Percentiles rank a stretch among this genome's conserved stretches.
These are phyloP conservation scores for Colletotrichum sp. DNA, from an alignment of 2,329 filamentous ascomycete species.

Conservation along the genomic window DNA sequence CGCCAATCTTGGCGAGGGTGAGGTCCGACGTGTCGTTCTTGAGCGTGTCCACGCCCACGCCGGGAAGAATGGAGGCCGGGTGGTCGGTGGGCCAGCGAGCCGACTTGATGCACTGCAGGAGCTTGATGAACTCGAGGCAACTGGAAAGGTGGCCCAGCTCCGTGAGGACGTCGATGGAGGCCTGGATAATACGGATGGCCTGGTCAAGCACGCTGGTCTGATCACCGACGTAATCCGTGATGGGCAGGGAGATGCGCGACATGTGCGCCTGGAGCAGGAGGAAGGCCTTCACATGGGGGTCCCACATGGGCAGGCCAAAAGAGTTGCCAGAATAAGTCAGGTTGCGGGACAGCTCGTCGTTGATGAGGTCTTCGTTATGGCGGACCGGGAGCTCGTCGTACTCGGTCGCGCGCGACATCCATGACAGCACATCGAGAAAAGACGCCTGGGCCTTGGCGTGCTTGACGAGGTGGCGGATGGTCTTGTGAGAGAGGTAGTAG, in stretches of 20 bases:
- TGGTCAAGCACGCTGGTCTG: conserved; percentile 91
- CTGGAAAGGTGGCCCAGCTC: conserved; percentile 85
- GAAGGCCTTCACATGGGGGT: conserved; percentile 97
- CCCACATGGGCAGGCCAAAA: conserved; percentile 91
- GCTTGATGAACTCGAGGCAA: conserved; percentile 79
- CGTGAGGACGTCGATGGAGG: conserved; percentile 89
- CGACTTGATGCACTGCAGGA: conserved; percentile 92
- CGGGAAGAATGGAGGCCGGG: conserved; percentile 80
- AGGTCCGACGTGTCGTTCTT: conserved; percentile 44
- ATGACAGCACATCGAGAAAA: conserved; percentile 84
- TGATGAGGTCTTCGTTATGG: conserved; percentile 98
- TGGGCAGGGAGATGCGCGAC: conserved; percentile 89
- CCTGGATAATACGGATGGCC: conserved; percentile 95
- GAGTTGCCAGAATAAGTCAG: conserved; percentile 66
- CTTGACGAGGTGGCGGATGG: conserved; percentile 82
- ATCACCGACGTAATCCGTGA: conserved; percentile 96
- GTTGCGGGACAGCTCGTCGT: conserved; percentile 84
- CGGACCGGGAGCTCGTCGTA: conserved; percentile 98
- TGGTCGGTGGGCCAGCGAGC: conserved; percentile 89
- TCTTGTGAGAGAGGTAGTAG: conserved; percentile 97
- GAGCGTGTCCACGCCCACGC: conserved; percentile 55
- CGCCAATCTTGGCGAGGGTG: conserved; percentile 46
- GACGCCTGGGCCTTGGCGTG: conserved; percentile 77
- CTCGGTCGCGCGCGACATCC: conserved; percentile 93
- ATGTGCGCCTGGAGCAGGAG: conserved; percentile 94